phyloP scores from a whole-genome alignment of 2,329 filamentous ascomycete species.

The Fusarium succisae region DNA sequence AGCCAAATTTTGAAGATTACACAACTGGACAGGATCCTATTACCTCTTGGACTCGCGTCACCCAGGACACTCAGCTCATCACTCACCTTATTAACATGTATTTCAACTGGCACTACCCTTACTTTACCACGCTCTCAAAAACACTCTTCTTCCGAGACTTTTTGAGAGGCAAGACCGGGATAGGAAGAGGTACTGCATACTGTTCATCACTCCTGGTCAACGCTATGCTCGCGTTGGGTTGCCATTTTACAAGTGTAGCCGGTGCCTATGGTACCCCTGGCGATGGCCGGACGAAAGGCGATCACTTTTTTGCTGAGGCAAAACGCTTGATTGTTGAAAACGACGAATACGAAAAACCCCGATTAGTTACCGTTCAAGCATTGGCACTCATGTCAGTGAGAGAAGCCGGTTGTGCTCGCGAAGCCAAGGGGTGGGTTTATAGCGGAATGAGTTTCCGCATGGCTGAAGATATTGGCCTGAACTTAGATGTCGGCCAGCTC shows the following conservation, averaged over 20 bases:
- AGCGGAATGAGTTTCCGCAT: slow-evolving; percentile 98
- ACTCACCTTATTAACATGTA: slow-evolving; percentile 96
- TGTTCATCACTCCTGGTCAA: slow-evolving; percentile 93
- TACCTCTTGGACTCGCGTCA: slow-evolving; percentile 88
- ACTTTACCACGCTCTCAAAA: slow-evolving; percentile 91
- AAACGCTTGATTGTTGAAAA: slow-evolving; percentile 90
- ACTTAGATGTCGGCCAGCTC: slow-evolving; percentile 79
- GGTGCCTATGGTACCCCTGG: slow-evolving; percentile 76
- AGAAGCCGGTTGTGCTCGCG: slow-evolving; percentile 92
- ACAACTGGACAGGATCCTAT: slow-evolving; percentile 72
- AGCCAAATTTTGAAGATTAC: slow-evolving; percentile 57
- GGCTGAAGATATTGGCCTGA: slow-evolving; percentile 92
- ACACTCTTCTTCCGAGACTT: slow-evolving; percentile 89
- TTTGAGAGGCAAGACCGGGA: slow-evolving; percentile 70
- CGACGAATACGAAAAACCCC: slow-evolving; percentile 91
- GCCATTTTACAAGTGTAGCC: slow-evolving; percentile 85
- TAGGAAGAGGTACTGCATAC: slow-evolving; percentile 71
- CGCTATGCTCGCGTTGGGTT: slow-evolving; percentile 90
- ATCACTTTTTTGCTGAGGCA: slow-evolving; percentile 95
- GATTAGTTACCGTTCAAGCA: slow-evolving; percentile 90
- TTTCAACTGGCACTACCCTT: slow-evolving; percentile 97
- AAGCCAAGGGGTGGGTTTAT: slow-evolving; percentile 98
- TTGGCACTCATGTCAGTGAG: slow-evolving; percentile 94
- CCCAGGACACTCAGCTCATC: slow-evolving; percentile 79
- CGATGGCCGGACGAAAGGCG: slow-evolving; percentile 86